Conservation (phyloP, 2,329 filamentous ascomycete genomes). For the Colletotrichum zoysiae region DNA sequence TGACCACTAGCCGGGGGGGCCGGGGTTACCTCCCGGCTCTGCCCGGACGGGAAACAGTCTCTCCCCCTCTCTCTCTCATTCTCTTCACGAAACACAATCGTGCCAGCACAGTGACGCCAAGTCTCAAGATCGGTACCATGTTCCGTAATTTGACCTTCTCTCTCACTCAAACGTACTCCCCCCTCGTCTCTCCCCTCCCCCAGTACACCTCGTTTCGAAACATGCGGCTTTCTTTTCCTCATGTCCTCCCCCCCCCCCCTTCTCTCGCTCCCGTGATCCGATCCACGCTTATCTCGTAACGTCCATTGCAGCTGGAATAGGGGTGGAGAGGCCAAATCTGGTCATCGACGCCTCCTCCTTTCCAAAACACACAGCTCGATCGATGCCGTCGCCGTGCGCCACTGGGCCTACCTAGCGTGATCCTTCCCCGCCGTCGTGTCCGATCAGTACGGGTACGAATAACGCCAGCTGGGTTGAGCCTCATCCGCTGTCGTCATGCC, state of each 20-base stretch:
- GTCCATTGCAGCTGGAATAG: background rate
- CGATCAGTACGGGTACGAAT: background rate
- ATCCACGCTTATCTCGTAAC: conserved; percentile 5
- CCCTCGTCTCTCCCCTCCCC: background rate
- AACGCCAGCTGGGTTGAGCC: background rate
- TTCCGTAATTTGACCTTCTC: background rate
- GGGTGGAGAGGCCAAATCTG: background rate
- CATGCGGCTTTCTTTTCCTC: conserved; percentile 24
- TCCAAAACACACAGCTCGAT: background rate
- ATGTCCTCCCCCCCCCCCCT: background rate
- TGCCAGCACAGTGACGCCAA: background rate
- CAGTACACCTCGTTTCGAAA: conserved; percentile 30
- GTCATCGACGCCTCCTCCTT: background rate
- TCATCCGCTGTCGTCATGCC: background rate
- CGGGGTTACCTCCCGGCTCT: no score
- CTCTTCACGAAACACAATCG: conserved; percentile 1
- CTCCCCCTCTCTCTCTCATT: background rate
- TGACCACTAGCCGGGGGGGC: background rate
- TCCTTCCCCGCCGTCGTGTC: background rate
- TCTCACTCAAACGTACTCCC: background rate
- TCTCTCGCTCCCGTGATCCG: background rate
- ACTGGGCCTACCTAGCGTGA: background rate
- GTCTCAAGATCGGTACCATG: background rate
- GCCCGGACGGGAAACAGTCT: background rate
- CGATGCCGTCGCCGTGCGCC: background rate